Evolutionary conservation across 805 yeast genomes (phyloP), one percentile per base, ranked within the genome.

Genomic region (Saturnispora zaruensis): DNA sequence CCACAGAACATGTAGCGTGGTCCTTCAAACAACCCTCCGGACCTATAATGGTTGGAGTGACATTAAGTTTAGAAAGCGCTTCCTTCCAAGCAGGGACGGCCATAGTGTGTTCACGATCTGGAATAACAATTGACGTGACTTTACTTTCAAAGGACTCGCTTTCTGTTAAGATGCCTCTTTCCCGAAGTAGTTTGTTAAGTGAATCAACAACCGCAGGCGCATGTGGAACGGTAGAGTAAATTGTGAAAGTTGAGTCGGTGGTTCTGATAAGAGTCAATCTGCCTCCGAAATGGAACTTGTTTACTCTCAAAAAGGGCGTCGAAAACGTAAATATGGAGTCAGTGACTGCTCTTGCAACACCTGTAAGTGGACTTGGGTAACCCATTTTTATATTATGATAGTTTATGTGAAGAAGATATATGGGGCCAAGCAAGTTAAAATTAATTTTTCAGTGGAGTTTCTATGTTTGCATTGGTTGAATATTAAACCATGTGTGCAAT

Each of bases 81-180:
- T 23, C 18, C 13, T 34, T 13, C 50, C 50, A 48, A 16, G 43
- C 45, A 28, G 21, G 25, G n/a, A 48, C 23, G n/a, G 51, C 51
- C 77, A 82, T 65, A 1, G 84, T 79, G 59, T 83, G 89, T 54
- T 79, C 84, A 30, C 55, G 58, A 58, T 83, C 86, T 2, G 88
- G 87, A 44, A 83, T 70, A 40, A 84, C 70, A 34, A 80, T 66
- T 53, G 78, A 75, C 2, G 74, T 61, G 38, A 80, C 69, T 26
- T 72, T 70, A 28, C 62, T 57, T 11, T 65, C 51, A 44, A 64
- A 63, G 1, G 68, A 62, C 18, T 65, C 66, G 5, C 67, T 68
- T 1, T 68, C 60, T 9, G 66, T 56, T 20, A 66, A 53, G 21
- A 55, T 61, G 23, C 64, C 64, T 4, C 55, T 51, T 30, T 56